These are phyloP conservation scores for Quercus robur DNA, from an alignment of 306 rosid species.

Conservation along the genomic window DNA sequence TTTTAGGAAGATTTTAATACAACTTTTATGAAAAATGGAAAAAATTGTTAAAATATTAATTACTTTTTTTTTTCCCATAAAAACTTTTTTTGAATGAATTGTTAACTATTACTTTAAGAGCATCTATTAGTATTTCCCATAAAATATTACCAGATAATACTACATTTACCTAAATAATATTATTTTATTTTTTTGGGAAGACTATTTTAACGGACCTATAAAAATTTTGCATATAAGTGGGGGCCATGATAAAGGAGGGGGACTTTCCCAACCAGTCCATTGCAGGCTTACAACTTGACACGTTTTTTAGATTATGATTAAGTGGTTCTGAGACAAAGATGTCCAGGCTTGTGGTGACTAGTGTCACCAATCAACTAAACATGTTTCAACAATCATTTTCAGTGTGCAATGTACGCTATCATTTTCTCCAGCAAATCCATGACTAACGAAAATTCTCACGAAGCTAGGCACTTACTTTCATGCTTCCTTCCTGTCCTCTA, in stretches of 20 bases:
- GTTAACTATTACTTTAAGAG: fast-evolving
- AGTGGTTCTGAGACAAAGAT: slow-evolving; percentile 13
- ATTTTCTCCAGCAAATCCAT: neutral
- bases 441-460: neutral
- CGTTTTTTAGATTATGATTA: slow-evolving; percentile 30
- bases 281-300: slow-evolving; percentile 4
- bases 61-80: too few relatives aligned
- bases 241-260: too few relatives aligned
- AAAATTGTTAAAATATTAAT: too few relatives aligned
- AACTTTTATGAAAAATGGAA: fast-evolving
- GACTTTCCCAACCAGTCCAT: too few relatives aligned
- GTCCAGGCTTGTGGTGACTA: slow-evolving; percentile 25
- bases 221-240: too few relatives aligned
- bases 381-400: slow-evolving; percentile 40
- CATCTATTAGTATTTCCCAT: fast-evolving
- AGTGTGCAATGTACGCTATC: slow-evolving; percentile 8
- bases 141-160: fast-evolving
- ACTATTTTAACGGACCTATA: fast-evolving
- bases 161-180: too few relatives aligned
- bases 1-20: too few relatives aligned
- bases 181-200: fast-evolving
- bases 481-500: neutral
- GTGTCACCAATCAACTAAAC: slow-evolving; percentile 28
- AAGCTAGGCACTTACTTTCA: neutral
- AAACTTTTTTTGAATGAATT: fast-evolving